phyloP scores from a whole-genome alignment of 2,329 filamentous ascomycete species.

The Penicillium expansum region DNA sequence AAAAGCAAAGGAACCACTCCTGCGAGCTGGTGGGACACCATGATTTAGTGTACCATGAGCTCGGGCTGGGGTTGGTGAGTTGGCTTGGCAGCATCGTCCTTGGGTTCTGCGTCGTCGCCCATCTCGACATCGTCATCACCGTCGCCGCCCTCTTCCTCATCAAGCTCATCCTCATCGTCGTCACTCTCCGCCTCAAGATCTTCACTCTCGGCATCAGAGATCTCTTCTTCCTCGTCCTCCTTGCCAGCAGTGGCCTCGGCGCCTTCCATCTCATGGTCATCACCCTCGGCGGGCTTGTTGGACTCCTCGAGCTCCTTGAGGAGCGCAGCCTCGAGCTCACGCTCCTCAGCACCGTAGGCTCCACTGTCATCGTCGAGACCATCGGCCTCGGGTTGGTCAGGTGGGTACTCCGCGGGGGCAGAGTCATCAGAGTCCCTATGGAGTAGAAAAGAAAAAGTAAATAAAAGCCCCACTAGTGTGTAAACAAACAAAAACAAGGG shows the following conservation, averaged over 20 bases:
- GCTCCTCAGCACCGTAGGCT: slow-evolving; percentile 87
- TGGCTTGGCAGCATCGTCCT: slow-evolving; percentile 34
- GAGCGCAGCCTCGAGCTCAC: slow-evolving; percentile 65
- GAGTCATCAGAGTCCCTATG: slow-evolving; percentile 96
- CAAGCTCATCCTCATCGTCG: slow-evolving; percentile 67
- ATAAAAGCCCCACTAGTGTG: background rate
- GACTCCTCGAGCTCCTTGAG: slow-evolving; percentile 52
- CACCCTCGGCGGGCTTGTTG: slow-evolving; percentile 46
- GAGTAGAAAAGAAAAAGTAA: background rate
- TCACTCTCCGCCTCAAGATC: slow-evolving; percentile 77
- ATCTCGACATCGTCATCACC: slow-evolving; percentile 58
- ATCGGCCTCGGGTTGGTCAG: slow-evolving; percentile 96
- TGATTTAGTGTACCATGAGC: slow-evolving; percentile 47
- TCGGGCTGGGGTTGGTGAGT: slow-evolving; percentile 39
- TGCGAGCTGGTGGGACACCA: slow-evolving; percentile 1
- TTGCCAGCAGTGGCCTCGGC: slow-evolving; percentile 55
- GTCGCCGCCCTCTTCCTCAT: slow-evolving; percentile 60
- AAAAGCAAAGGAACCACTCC: slow-evolving; percentile 7
- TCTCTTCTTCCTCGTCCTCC: slow-evolving; percentile 60
- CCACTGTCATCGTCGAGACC: slow-evolving; percentile 75
- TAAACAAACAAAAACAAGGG: slow-evolving; percentile 15
- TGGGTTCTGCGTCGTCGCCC: slow-evolving; percentile 52
- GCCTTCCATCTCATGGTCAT: slow-evolving; percentile 74
- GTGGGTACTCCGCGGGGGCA: slow-evolving; percentile 91
- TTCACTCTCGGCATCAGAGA: slow-evolving; percentile 73